Conservation (phyloP, 495 filamentous ascomycete species). For the Ramalina intermedia region DNA sequence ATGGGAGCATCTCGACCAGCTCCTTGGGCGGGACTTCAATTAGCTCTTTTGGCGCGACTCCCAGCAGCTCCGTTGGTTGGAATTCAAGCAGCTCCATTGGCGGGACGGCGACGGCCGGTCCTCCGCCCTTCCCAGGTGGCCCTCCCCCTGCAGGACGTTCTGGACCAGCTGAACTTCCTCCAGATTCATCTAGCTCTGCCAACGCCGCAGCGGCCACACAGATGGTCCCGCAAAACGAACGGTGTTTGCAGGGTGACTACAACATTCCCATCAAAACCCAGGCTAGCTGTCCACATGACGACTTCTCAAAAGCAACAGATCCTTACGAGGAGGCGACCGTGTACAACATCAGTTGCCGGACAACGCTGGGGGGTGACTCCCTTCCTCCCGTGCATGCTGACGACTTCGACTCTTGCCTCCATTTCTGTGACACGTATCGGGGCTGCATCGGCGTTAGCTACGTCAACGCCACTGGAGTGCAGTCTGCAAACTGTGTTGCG, state of each 20-base stretch:
- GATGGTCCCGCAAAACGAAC: too few species aligned
- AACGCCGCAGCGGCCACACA: background rate
- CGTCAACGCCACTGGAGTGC: background rate
- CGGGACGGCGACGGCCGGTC: too few species aligned
- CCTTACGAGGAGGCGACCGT: background rate
- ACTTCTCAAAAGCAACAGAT: background rate
- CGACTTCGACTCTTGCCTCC: background rate
- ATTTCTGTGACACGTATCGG: background rate
- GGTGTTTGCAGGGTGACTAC: background rate
- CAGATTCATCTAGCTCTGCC: conserved; percentile 4
- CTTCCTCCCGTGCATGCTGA: background rate
- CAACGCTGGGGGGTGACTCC: background rate
- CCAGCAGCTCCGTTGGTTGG: too few species aligned
- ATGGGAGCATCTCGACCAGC: too few species aligned
- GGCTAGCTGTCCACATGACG: background rate
- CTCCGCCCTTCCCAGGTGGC: too few species aligned
- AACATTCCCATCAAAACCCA: background rate
- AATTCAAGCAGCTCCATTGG: too few species aligned
- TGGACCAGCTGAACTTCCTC: background rate
- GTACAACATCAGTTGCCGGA: background rate
- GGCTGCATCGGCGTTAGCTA: conserved; percentile 2
- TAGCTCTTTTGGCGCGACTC: too few species aligned
- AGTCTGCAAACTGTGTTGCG: conserved; percentile 6
- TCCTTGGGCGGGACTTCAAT: too few species aligned
- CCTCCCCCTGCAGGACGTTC: background rate